Conservation (phyloP, 2,329 filamentous ascomycete genomes). For the Fusarium setosum region DNA sequence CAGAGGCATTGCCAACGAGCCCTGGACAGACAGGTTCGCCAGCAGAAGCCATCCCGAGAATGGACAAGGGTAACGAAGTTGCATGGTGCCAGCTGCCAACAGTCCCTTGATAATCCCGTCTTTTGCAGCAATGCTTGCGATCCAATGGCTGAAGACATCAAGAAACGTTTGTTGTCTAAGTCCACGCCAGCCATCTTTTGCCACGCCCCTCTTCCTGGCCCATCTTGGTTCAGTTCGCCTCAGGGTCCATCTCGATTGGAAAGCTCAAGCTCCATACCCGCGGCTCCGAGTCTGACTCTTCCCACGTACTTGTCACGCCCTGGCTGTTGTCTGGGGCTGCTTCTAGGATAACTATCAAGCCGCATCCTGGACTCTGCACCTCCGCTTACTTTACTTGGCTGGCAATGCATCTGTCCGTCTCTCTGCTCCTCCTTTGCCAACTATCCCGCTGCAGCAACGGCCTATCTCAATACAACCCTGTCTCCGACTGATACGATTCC, state of each 20-base stretch:
- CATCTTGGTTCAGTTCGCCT: slow-evolving; percentile 13
- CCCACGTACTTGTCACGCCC: neutral
- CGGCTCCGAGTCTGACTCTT: slow-evolving; percentile 6
- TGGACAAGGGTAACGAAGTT: neutral
- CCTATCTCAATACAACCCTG: slow-evolving; percentile 16
- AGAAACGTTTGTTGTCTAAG: slow-evolving; percentile 7
- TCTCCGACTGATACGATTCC: slow-evolving; percentile 22
- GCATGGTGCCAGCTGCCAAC: neutral
- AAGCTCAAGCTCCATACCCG: slow-evolving; percentile 5
- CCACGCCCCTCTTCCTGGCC: slow-evolving; percentile 15
- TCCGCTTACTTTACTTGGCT: slow-evolving; percentile 13
- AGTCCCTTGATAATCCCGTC: neutral
- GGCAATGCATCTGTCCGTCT: neutral
- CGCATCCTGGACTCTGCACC: slow-evolving; percentile 17
- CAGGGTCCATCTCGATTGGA: slow-evolving; percentile 32
- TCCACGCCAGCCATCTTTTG: slow-evolving; percentile 5
- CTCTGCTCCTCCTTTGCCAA: neutral
- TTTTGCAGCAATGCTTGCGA: neutral
- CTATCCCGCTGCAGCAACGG: neutral
- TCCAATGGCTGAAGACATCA: neutral
- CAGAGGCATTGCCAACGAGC: slow-evolving; percentile 4
- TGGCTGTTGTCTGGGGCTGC: neutral
- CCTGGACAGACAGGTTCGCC: neutral
- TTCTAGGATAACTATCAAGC: slow-evolving; percentile 27
- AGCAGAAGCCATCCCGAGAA: neutral